phyloP scores from a whole-genome alignment of 1,284 basidiomycete species.

The Fistulina hepatica region DNA sequence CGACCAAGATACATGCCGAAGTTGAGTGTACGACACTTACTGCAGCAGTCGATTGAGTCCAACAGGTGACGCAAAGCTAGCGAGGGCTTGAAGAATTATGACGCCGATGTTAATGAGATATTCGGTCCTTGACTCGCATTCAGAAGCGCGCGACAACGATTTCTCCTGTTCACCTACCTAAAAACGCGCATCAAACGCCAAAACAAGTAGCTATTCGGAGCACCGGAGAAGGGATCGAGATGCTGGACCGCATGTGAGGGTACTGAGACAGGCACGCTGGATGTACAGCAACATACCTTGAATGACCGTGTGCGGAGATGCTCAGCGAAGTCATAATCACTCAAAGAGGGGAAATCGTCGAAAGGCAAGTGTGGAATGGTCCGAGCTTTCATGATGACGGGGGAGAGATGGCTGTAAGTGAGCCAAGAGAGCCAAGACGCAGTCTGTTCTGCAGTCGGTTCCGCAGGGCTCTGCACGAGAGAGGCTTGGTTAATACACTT shows the following conservation, averaged over 20 bases:
- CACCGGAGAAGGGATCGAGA: slow-evolving; percentile 18
- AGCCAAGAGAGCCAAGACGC: slow-evolving; percentile 38
- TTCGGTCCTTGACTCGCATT: no score
- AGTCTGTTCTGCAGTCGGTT: slow-evolving; percentile 38
- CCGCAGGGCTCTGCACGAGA: not conserved
- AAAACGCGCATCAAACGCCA: slow-evolving; percentile 8
- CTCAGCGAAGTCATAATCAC: slow-evolving; percentile 36
- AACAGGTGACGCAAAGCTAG: slow-evolving; percentile 25
- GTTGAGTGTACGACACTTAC: not conserved
- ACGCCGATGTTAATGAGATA: slow-evolving; percentile 9
- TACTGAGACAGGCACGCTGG: no score
- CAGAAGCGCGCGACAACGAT: no score
- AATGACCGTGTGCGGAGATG: slow-evolving; percentile 21
- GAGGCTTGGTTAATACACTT: not conserved
- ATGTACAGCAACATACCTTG: slow-evolving; percentile 15
- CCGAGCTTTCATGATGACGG: slow-evolving; percentile 28
- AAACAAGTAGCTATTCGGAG: slow-evolving; percentile 17
- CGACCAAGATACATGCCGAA: not conserved
- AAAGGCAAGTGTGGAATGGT: slow-evolving; percentile 24
- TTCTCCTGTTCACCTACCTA: no score
- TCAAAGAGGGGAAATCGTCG: slow-evolving; percentile 34
- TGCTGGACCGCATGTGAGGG: slow-evolving; percentile 9
- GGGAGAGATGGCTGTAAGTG: slow-evolving; percentile 40
- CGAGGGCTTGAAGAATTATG: slow-evolving; percentile 15
- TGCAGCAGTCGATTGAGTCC: slow-evolving; percentile 25